Evolutionary conservation across 129 eudicot species (phyloP).

Genomic region (Pittosporum tobira): DNA sequence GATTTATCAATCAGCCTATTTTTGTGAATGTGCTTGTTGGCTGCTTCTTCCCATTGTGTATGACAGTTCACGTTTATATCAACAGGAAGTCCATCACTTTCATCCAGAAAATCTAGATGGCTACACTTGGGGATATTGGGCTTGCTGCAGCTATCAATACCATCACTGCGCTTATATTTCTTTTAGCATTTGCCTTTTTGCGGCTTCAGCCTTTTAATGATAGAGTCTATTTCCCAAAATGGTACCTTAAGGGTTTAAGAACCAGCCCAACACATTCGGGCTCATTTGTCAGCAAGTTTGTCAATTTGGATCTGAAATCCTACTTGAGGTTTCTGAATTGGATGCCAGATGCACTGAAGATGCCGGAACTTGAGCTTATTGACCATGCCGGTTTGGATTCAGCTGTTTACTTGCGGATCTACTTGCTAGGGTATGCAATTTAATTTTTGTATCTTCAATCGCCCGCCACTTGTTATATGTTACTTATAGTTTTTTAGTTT

Average conservation of each 20-base stretch:
- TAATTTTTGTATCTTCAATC: background rate
- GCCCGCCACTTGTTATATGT: background rate
- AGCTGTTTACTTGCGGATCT: constrained; percentile 80
- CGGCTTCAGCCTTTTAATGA: constrained; percentile 83
- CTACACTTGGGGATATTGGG: constrained; percentile 69
- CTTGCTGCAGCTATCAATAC: constrained; percentile 74
- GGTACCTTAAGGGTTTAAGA: constrained; percentile 81
- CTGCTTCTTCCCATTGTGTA: background rate
- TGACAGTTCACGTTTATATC: background rate
- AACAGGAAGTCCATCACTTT: constrained; percentile 15
- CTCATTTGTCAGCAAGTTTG: constrained; percentile 51
- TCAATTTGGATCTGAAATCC: constrained; percentile 67
- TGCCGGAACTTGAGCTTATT: constrained; percentile 88
- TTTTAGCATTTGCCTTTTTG: constrained; percentile 64
- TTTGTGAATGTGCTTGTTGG: background rate
- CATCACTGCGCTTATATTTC: constrained; percentile 53
- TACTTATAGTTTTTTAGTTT: background rate
- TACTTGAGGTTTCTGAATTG: constrained; percentile 64
- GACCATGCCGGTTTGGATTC: constrained; percentile 93
- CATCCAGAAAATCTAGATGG: constrained; percentile 40
- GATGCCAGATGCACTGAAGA: constrained; percentile 86
- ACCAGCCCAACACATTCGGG: constrained; percentile 66
- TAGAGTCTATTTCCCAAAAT: constrained; percentile 77
- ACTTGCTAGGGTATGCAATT: constrained; percentile 73
- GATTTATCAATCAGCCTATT: background rate